A percentile compares a stretch with the other conserved stretches of the same genome.
phyloP scores from a whole-genome alignment of 1,284 basidiomycete genomes.

The Rhodotorula glutinis region DNA sequence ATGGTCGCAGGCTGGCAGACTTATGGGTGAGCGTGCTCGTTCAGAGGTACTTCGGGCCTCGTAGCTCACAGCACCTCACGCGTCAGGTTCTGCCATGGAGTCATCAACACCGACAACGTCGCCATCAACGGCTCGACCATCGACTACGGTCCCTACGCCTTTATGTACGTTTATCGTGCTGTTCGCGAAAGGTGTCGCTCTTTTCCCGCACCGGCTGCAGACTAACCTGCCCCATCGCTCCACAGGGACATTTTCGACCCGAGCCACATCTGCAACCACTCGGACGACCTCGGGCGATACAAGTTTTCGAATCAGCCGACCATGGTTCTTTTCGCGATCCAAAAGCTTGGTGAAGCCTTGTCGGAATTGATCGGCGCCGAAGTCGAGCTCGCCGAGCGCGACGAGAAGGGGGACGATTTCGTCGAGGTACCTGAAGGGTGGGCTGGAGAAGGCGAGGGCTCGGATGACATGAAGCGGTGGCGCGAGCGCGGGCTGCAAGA shows the following conservation, averaged over 20 bases:
- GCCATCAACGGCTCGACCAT: conserved; percentile 86
- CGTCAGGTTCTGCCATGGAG: conserved; percentile 30
- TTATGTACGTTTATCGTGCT: conserved; percentile 59
- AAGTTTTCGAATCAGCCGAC: conserved; percentile 61
- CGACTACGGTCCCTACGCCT: conserved; percentile 88
- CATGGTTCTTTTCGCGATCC: conserved; percentile 67
- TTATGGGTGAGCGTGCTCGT: conserved; percentile 44
- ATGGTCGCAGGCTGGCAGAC: conserved; percentile 92
- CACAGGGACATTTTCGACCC: conserved; percentile 55
- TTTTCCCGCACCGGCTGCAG: no score
- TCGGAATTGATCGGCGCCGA: conserved; percentile 80
- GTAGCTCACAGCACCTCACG: neutral
- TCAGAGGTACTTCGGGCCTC: neutral
- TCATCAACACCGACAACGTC: conserved; percentile 46
- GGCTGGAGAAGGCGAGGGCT: conserved; percentile 17
- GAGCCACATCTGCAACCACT: conserved; percentile 88
- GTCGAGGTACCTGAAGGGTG: conserved; percentile 27
- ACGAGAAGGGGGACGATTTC: conserved; percentile 2
- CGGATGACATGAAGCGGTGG: conserved; percentile 21
- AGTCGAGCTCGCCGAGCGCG: conserved; percentile 44
- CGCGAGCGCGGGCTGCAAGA: conserved; percentile 12
- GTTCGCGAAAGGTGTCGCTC: neutral
- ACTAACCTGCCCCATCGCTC: neutral
- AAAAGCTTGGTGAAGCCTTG: conserved; percentile 68
- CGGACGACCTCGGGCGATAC: conserved; percentile 80